Evolutionary conservation across 495 filamentous ascomycete species (phyloP), one percentile per base, ranked within the genome.

Genomic region (Annulohypoxylon nitens): DNA sequence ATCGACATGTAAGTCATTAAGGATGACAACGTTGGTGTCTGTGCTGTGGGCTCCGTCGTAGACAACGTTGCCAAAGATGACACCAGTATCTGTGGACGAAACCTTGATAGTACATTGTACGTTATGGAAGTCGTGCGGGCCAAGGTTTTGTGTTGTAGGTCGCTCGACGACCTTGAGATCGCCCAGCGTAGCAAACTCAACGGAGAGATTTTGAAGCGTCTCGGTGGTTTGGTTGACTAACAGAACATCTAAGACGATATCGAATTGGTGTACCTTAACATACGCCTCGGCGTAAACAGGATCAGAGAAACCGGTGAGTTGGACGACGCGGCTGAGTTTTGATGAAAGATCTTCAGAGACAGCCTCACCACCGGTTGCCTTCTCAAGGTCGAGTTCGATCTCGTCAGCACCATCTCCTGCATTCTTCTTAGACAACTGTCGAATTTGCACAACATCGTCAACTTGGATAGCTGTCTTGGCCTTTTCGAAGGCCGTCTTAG

Each of bases 31-130:
- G 74, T 97, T 96, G 74, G 91, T 94, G 81, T 99, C 97, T 3
- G 95, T 97, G 54, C 93, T 96, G 81, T 93, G 95, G 3, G 95
- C 89, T 39, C 96, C 96, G 69, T 99, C 97, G 80, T 99, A 99
- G 33, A 99, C 93, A 20, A 99, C 94, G 79, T 99, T 99, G 55
- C 97, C 97, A 78, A 99, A 99, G 74, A 99, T 99, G 69, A 99
- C 97, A 69, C 97, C 97, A 1, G 97, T 98, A 81, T 99, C 97
- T 8, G 97, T 99, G 26, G 94, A 97, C 12, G 93, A 97, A 18
- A 99, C 97, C 86, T 98, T 98, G 86, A 99, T 95, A n/a, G 96
- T 98, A 78, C 93, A 93, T 82, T 98, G 96, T 23, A 98, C 93
- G 77, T 97, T 98, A 82, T 94, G 89, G 88, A 99, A 99, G 77